phyloP scores from a whole-genome alignment of 176 grass and related monocot genomes.

The Carex scoparia region DNA sequence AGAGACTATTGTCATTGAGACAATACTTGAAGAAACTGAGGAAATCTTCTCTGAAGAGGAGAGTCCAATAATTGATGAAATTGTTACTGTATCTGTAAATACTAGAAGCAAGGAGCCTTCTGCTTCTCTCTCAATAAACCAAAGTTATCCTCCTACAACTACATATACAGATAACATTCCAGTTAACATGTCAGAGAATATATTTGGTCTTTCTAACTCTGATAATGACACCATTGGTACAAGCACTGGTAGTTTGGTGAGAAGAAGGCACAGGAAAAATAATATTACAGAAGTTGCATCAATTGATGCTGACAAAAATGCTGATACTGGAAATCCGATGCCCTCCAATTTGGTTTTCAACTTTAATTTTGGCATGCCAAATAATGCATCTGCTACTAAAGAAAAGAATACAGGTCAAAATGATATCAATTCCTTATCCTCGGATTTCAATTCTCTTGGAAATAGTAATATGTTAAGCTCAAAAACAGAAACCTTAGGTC shows the following conservation, averaged over 20 bases:
- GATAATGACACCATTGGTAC: conserved; percentile 8
- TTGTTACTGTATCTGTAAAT: neutral
- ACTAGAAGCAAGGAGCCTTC: neutral
- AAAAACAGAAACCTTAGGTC: neutral
- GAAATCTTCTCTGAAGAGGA: conserved; percentile 6
- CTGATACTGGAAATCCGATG: neutral
- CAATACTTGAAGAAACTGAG: conserved; percentile 17
- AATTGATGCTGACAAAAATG: neutral
- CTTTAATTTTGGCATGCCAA: neutral
- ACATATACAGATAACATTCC: neutral
- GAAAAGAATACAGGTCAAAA: conserved; percentile 11
- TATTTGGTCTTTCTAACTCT: neutral
- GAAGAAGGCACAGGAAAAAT: neutral
- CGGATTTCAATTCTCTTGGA: neutral
- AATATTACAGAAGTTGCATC: conserved; percentile 12
- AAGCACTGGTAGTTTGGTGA: neutral
- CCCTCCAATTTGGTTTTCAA: neutral
- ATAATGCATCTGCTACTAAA: neutral
- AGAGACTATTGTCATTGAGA: conserved; percentile 21
- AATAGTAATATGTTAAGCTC: neutral
- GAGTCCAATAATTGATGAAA: conserved; percentile 1
- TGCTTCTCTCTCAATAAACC: neutral
- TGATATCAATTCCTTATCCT: neutral
- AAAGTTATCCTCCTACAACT: neutral
- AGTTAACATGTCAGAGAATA: conserved; percentile 16